phyloP scores from a whole-genome alignment of 2,329 filamentous ascomycete genomes.

The Mariannaea elegans region DNA sequence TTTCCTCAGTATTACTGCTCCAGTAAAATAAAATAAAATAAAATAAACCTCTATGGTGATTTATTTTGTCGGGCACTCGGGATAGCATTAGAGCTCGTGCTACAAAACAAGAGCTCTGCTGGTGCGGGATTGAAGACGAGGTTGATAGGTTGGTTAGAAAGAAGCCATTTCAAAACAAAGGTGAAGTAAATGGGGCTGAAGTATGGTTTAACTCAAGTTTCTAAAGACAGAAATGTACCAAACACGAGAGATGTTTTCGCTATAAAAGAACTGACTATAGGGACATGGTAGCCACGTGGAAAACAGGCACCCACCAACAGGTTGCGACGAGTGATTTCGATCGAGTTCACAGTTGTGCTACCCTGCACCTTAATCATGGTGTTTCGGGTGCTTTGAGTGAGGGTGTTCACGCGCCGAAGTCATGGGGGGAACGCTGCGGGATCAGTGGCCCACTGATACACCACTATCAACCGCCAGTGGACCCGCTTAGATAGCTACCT shows the following conservation, averaged over 20 bases:
- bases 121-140: slow-evolving; percentile 17
- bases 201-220: slow-evolving; percentile 22
- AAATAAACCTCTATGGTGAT: not conserved
- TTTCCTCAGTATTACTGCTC: slow-evolving; percentile 29
- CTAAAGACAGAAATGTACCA: slow-evolving; percentile 7
- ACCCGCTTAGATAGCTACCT: too few relatives aligned
- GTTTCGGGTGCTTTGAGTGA: not conserved
- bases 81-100: slow-evolving; percentile 28
- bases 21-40: slow-evolving; percentile 24
- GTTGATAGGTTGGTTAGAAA: too few relatives aligned
- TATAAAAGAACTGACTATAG: not conserved
- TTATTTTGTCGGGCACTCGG: slow-evolving; percentile 22
- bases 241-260: not conserved
- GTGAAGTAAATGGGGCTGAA: too few relatives aligned
- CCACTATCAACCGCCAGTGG: too few relatives aligned
- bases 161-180: too few relatives aligned
- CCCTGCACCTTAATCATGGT: not conserved
- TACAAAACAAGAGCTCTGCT: slow-evolving; percentile 32
- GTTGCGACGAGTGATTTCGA: not conserved
- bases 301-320: not conserved
- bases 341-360: not conserved
- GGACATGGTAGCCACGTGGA: slow-evolving; percentile 9
- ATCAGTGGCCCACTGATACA: too few relatives aligned
- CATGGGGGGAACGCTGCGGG: not conserved
- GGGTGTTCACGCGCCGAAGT: slow-evolving; percentile 16